These are phyloP conservation scores for Fusarium aywerte DNA, from an alignment of 2,329 filamentous ascomycete species.

Conservation along the genomic window DNA sequence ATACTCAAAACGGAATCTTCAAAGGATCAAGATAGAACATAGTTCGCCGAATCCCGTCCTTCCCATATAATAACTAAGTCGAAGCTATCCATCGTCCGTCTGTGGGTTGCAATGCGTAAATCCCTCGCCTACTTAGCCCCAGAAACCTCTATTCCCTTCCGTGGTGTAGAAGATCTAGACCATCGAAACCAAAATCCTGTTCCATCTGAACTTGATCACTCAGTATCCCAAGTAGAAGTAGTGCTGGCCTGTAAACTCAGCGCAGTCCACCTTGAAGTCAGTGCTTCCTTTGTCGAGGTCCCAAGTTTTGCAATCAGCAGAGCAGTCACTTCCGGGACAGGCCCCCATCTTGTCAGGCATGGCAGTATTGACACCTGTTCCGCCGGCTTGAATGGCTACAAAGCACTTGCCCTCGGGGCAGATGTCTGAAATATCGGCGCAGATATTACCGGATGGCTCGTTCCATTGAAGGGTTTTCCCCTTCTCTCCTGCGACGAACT, in stretches of 20 bases:
- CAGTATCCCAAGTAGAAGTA: conserved; percentile 14
- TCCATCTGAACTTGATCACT: background rate
- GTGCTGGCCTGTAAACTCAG: conserved; percentile 10
- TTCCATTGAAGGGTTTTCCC: background rate
- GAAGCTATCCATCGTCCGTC: no score
- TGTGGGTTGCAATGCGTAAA: no score
- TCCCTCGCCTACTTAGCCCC: no score
- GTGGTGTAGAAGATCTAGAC: background rate
- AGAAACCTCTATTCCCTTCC: background rate
- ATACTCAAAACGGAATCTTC: no score
- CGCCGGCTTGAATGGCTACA: conserved; percentile 2
- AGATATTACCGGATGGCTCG: conserved; percentile 2
- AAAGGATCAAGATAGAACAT: no score
- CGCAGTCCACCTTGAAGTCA: conserved; percentile 6
- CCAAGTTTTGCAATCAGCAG: conserved; percentile 6
- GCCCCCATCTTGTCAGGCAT: conserved; percentile 6
- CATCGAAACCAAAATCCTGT: background rate
- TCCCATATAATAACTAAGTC: no score
- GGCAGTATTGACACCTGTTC: background rate
- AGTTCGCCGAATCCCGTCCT: no score
- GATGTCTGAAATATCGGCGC: conserved; percentile 6
- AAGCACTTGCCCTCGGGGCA: conserved; percentile 13
- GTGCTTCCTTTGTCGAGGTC: background rate
- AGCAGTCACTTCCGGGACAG: conserved; percentile 1
- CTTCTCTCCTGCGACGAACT: background rate